These are phyloP conservation scores for Paraglomus occultum DNA, from an alignment of 192 early-diverging fungal species.

Conservation along the genomic window DNA sequence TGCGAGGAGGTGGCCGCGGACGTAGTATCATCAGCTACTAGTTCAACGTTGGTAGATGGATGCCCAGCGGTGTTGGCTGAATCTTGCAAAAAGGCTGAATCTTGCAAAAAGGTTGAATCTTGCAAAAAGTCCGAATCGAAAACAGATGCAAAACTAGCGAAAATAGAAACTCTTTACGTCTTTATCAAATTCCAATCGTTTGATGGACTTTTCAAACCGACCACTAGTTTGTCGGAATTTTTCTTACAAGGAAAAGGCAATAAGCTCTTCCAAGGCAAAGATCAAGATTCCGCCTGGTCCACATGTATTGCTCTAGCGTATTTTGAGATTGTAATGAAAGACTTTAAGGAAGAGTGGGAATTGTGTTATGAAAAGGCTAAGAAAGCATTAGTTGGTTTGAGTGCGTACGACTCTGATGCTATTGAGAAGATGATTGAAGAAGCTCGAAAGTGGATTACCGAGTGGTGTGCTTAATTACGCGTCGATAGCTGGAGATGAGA, in stretches of 20 bases:
- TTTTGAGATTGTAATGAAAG: conserved; percentile 12
- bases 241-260: background rate
- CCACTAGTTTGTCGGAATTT: conserved; percentile 1
- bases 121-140: background rate
- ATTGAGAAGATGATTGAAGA: too few species aligned
- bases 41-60: background rate
- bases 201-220: conserved; percentile 21
- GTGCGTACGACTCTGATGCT: too few species aligned
- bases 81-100: background rate
- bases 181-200: conserved; percentile 25
- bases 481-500: too few species aligned
- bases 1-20: too few species aligned
- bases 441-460: too few species aligned
- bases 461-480: too few species aligned
- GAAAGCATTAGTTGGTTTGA: background rate
- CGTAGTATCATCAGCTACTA: too few species aligned
- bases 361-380: conserved; percentile 24
- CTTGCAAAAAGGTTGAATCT: background rate
- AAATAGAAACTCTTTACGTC: background rate
- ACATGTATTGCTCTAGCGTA: background rate
- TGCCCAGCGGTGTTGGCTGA: background rate
- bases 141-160: background rate
- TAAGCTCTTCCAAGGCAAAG: background rate
- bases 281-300: background rate
- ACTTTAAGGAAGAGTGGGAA: conserved; percentile 18